Evolutionary conservation across 179 eudicot genomes (phyloP).

Genomic region (Heliamphora pulchella): DNA sequence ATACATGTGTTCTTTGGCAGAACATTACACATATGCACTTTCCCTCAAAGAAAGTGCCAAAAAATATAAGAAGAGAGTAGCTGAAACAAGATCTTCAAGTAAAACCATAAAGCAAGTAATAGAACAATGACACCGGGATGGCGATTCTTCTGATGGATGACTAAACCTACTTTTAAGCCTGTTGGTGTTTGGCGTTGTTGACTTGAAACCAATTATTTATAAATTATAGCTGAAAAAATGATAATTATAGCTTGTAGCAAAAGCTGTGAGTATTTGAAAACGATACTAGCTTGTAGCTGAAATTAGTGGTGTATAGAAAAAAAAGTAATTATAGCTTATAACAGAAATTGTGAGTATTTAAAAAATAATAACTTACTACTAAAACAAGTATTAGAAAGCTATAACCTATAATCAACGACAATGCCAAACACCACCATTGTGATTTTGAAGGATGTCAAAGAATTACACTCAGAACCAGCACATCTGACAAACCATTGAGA

Average conservation of each 20-base stretch:
- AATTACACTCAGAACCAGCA: not conserved
- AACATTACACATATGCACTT: not conserved
- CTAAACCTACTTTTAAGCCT: not conserved
- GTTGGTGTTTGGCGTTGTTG: too few species aligned
- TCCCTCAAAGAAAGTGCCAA: not conserved
- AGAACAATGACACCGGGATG: not conserved
- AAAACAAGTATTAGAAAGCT: too few species aligned
- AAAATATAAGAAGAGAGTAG: not conserved
- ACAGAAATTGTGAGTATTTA: too few species aligned
- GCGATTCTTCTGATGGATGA: not conserved
- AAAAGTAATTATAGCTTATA: too few species aligned
- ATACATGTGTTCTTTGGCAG: not conserved
- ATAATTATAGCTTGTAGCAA: too few species aligned
- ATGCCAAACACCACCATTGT: not conserved
- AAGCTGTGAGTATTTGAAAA: too few species aligned
- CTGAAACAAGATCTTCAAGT: not conserved
- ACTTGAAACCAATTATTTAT: too few species aligned
- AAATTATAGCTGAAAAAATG: too few species aligned
- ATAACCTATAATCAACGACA: too few species aligned
- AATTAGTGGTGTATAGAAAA: too few species aligned
- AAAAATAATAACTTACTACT: too few species aligned
- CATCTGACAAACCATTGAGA: not conserved
- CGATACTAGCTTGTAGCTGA: too few species aligned
- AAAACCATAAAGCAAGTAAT: not conserved
- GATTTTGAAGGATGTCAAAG: not conserved